These are phyloP conservation scores for Cronartium quercuum DNA, from an alignment of 1,284 basidiomycete species.

Conservation along the genomic window DNA sequence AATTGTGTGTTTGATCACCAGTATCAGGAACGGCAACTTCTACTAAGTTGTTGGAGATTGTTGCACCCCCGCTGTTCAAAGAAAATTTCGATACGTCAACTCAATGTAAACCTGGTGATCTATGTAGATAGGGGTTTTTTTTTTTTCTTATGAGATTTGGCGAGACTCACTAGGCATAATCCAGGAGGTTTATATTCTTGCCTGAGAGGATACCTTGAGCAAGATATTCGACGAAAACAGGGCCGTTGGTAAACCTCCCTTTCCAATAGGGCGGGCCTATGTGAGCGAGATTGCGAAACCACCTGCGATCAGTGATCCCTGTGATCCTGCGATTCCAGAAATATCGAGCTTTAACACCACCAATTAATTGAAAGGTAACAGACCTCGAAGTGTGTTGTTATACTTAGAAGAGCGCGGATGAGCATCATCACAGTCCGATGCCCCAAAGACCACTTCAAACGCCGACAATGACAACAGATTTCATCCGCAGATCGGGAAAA, in stretches of 20 bases:
- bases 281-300: too few species aligned
- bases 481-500: too few species aligned
- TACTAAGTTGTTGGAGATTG: conserved; percentile 7
- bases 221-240: conserved; percentile 30
- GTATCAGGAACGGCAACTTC: conserved; percentile 22
- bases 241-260: conserved; percentile 23
- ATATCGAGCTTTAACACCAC: neutral
- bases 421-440: conserved; percentile 29
- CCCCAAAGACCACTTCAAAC: conserved; percentile 23
- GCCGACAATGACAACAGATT: too few species aligned
- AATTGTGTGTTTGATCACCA: conserved; percentile 5
- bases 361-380: neutral
- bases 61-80: conserved; percentile 20
- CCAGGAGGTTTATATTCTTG: conserved; percentile 19
- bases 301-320: too few species aligned
- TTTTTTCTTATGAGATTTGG: too few species aligned
- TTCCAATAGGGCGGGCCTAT: conserved; percentile 17
- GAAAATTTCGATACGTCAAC: neutral
- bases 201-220: neutral
- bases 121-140: neutral
- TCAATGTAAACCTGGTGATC: neutral
- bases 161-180: conserved; percentile 31
- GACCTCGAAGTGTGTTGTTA: conserved; percentile 18
- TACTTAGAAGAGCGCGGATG: conserved; percentile 18
- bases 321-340: too few species aligned